Conservation (phyloP, 306 rosid species). For the Corylus americana region DNA sequence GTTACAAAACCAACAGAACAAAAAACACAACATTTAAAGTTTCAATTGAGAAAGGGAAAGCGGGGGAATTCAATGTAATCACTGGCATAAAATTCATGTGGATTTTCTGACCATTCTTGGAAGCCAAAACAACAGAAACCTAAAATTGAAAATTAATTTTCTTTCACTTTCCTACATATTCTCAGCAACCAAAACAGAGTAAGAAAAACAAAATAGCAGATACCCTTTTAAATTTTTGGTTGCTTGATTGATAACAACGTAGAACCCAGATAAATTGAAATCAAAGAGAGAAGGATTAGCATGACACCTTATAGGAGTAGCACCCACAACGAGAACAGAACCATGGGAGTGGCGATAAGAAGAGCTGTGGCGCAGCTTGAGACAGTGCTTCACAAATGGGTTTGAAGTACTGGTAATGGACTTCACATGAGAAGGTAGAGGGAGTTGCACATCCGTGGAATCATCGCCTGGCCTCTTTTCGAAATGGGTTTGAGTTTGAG, state of each 20-base stretch:
- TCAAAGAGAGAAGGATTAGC: slow-evolving; percentile 4
- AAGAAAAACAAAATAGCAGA: slow-evolving; percentile 1
- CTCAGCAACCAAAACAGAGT: slow-evolving; percentile 4
- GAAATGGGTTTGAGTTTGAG: slow-evolving; percentile 16
- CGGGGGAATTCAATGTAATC: neutral
- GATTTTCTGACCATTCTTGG: neutral
- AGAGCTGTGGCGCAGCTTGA: slow-evolving; percentile 75
- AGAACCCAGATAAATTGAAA: slow-evolving; percentile 2
- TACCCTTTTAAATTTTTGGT: neutral
- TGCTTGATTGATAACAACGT: neutral
- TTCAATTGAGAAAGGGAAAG: neutral
- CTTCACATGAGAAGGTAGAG: slow-evolving; percentile 46
- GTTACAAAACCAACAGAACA: neutral
- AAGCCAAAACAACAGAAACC: neutral
- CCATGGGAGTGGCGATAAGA: slow-evolving; percentile 81
- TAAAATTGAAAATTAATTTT: neutral
- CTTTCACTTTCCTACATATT: neutral
- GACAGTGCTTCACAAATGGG: slow-evolving; percentile 89
- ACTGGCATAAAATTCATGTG: neutral
- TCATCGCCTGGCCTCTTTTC: slow-evolving; percentile 4
- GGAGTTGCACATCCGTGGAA: slow-evolving; percentile 14
- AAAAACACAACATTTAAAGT: neutral
- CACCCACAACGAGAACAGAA: slow-evolving; percentile 71
- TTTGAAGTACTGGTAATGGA: slow-evolving; percentile 70
- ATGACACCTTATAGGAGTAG: slow-evolving; percentile 79